These are phyloP conservation scores for Cucurbita argyrosperma DNA, from an alignment of 306 rosid species.

Conservation along the genomic window DNA sequence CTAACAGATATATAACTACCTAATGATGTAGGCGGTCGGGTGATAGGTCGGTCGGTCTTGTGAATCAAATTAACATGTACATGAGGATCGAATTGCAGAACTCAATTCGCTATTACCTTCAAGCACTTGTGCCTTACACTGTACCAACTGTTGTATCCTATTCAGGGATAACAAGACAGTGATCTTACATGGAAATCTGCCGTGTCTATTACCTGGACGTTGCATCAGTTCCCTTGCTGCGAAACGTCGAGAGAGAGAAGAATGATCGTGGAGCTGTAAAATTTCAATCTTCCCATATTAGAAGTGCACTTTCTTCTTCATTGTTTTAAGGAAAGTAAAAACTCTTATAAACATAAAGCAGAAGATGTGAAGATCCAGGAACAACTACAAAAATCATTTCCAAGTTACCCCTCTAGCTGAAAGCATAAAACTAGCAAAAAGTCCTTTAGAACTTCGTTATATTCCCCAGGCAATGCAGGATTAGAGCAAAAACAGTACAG, in stretches of 20 bases:
- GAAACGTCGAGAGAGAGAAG: constrained; percentile 82
- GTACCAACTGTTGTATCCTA: not conserved
- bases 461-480: not conserved
- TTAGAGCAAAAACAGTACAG: not conserved
- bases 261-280: constrained; percentile 87
- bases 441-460: not conserved
- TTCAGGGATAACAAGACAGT: not conserved
- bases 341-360: not conserved
- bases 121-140: not conserved
- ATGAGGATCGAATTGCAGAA: constrained; percentile 29
- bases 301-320: constrained; percentile 1
- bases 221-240: constrained; percentile 88
- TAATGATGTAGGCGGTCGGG: constrained; percentile 25
- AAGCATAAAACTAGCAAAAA: not conserved
- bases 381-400: not conserved
- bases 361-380: not conserved
- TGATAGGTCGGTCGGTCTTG: constrained; percentile 6
- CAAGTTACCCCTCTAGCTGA: not conserved
- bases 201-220: constrained; percentile 48
- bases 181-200: not conserved
- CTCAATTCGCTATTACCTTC: constrained; percentile 4
- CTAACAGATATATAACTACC: constrained; percentile 44
- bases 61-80: constrained; percentile 53
- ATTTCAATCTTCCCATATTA: constrained; percentile 7
- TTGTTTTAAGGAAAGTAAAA: not conserved